phyloP scores from a whole-genome alignment of 192 early-diverging fungal species.

The Umbelopsis sp. region DNA sequence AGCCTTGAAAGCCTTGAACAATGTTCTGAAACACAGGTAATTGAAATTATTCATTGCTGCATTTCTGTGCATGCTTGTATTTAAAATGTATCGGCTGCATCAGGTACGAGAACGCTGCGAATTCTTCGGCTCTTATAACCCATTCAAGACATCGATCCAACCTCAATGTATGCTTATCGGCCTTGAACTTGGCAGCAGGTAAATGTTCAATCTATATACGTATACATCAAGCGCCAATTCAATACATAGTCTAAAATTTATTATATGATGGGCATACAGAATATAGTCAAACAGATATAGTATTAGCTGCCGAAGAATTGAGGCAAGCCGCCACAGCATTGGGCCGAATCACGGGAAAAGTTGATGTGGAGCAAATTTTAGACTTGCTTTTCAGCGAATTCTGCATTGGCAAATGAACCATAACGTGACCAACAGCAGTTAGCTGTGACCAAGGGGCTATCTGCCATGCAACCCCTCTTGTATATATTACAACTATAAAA shows the following conservation, averaged over 20 bases:
- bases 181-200: conserved; percentile 53
- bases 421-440: not conserved
- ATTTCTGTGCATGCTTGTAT: no score
- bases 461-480: not conserved
- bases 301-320: conserved; percentile 77
- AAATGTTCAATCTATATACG: not conserved
- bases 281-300: conserved; percentile 50
- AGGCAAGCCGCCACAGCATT: conserved; percentile 62
- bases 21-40: conserved; percentile 48
- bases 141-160: conserved; percentile 70
- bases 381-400: conserved; percentile 77
- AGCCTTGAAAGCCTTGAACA: conserved; percentile 46
- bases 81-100: not conserved
- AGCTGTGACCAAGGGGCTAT: not conserved
- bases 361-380: conserved; percentile 75
- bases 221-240: not conserved
- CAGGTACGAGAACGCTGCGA: conserved; percentile 26
- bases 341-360: conserved; percentile 72
- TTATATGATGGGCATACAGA: conserved; percentile 19
- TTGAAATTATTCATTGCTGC: no score
- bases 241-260: not conserved
- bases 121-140: conserved; percentile 58
- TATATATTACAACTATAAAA: not conserved
- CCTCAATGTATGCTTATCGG: conserved; percentile 54
- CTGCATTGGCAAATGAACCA: conserved; percentile 74